Conservation (phyloP, 2,329 filamentous ascomycete genomes). For the Akanthomyces lecanii region DNA sequence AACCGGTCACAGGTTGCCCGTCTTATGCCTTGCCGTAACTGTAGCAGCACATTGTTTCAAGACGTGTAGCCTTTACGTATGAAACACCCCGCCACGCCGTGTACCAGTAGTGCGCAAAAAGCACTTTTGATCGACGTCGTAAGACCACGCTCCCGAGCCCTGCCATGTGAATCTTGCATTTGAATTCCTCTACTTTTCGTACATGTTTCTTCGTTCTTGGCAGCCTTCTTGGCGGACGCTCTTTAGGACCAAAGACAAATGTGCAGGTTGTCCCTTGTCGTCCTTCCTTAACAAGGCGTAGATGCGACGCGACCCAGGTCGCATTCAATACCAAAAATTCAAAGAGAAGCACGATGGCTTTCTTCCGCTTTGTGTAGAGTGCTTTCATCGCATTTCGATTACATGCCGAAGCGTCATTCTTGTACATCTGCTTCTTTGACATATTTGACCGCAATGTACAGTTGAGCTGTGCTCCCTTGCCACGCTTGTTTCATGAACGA, state of each 20-base stretch:
- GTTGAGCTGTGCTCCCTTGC: not conserved
- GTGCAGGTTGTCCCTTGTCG: too few species aligned
- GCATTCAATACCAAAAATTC: too few species aligned
- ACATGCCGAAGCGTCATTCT: too few species aligned
- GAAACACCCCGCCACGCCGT: not conserved
- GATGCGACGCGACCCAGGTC: too few species aligned
- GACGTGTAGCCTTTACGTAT: not conserved
- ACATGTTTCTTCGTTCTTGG: too few species aligned
- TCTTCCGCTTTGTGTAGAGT: too few species aligned
- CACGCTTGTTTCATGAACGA: not conserved
- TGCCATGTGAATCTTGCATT: not conserved
- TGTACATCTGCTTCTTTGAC: not conserved
- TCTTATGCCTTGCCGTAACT: not conserved
- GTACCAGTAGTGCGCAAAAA: not conserved
- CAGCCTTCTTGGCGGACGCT: too few species aligned
- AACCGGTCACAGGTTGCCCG: not conserved
- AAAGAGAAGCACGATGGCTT: too few species aligned
- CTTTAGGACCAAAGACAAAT: too few species aligned
- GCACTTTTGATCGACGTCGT: not conserved
- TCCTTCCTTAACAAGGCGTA: too few species aligned
- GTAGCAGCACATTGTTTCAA: constrained; percentile 1
- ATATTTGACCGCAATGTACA: not conserved
- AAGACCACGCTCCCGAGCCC: not conserved
- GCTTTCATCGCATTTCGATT: too few species aligned
- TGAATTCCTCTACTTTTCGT: too few species aligned